These are phyloP conservation scores for thale cress (Arabidopsis thaliana) DNA, from an alignment of 345 rosid genomes.

Conservation along the genomic window TAIR10.1 NC_003076.8:26569501-26570000, in stretches of 20 bases:
- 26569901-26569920: slow-evolving; percentile 85
- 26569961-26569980: slow-evolving; percentile 83
- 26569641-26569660: slow-evolving; percentile 3
- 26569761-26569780: slow-evolving; percentile 87
- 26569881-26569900: slow-evolving; percentile 85
- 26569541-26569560: slow-evolving; percentile 97
- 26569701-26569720: slow-evolving; percentile 95
- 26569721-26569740: slow-evolving; percentile 92
- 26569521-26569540: slow-evolving; percentile 97
- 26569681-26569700: slow-evolving; percentile 90
- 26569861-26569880: slow-evolving; percentile 96
- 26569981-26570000: slow-evolving; percentile 77
- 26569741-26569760: slow-evolving; percentile 97
- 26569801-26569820: slow-evolving; percentile 75
- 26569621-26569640: slow-evolving; percentile 18
- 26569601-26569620: background rate
- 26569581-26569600: background rate
- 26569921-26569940: slow-evolving; percentile 88
- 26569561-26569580: slow-evolving; percentile 92
- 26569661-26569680: slow-evolving; percentile 62
- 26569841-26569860: slow-evolving; percentile 99
- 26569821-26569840: slow-evolving; percentile 90
- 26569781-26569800: slow-evolving; percentile 89
- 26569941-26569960: slow-evolving; percentile 76
- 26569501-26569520: slow-evolving; percentile 88